Evolutionary conservation across 2,329 filamentous ascomycete genomes (phyloP).

Genomic region (Thelonectria olida): DNA sequence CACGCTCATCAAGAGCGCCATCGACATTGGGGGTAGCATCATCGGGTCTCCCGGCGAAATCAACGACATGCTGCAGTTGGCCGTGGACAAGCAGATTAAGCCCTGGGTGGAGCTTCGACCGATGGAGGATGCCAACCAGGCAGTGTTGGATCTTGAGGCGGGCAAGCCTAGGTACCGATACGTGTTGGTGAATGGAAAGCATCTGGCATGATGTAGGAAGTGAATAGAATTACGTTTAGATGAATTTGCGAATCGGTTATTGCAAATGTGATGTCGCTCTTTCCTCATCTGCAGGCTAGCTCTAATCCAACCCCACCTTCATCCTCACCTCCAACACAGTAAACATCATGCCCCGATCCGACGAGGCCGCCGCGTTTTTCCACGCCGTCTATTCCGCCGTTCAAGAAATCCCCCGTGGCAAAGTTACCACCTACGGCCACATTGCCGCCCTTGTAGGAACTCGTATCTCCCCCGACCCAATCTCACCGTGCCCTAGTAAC

Average conservation of each 20-base stretch:
- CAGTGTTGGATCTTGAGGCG: constrained; percentile 62
- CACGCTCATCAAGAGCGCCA: constrained; percentile 28
- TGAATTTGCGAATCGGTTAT: too few species aligned
- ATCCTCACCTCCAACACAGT: neutral
- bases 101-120: constrained; percentile 65
- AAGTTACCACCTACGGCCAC: constrained; percentile 88
- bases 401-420: constrained; percentile 84
- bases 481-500: neutral
- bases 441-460: constrained; percentile 78
- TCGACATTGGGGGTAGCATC: constrained; percentile 56
- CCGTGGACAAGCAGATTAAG: constrained; percentile 64
- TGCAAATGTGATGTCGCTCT: too few species aligned
- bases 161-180: constrained; percentile 61
- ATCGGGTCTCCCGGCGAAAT: constrained; percentile 65
- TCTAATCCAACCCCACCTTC: neutral
- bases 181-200: constrained; percentile 54
- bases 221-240: neutral
- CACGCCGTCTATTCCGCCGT: constrained; percentile 82
- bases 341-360: constrained; percentile 73
- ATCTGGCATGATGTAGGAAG: constrained; percentile 15
- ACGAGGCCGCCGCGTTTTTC: constrained; percentile 80
- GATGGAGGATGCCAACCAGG: constrained; percentile 64
- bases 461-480: constrained; percentile 60
- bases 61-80: constrained; percentile 67
- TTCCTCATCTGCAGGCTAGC: neutral